Conservation (phyloP, 345 rosid species). For the Salix purpurea region DNA sequence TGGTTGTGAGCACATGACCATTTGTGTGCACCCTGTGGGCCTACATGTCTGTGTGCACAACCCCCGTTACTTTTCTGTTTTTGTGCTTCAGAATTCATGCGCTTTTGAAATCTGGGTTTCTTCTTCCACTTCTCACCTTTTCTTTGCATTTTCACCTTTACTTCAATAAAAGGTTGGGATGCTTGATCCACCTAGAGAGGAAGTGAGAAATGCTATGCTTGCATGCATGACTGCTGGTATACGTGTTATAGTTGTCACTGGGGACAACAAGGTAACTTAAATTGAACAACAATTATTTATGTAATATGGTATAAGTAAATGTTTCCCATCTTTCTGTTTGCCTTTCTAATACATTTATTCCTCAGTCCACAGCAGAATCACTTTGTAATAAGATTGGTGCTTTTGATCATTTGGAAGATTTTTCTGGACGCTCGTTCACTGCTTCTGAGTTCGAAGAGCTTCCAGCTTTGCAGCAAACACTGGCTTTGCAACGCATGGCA, state of each 20-base stretch:
- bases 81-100: background rate
- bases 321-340: slow-evolving; percentile 11
- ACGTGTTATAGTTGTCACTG: slow-evolving; percentile 98
- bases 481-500: slow-evolving; percentile 85
- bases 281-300: background rate
- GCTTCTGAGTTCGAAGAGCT: slow-evolving; percentile 96
- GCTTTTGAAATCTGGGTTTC: background rate
- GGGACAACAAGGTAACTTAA: slow-evolving; percentile 86
- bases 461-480: slow-evolving; percentile 78
- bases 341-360: slow-evolving; percentile 24
- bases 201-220: slow-evolving; percentile 92
- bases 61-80: background rate
- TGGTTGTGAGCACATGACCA: background rate
- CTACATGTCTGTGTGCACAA: background rate
- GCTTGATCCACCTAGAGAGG: slow-evolving; percentile 98
- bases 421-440: slow-evolving; percentile 76
- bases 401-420: slow-evolving; percentile 81
- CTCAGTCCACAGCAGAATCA: slow-evolving; percentile 97
- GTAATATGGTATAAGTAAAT: background rate
- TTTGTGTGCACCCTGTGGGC: background rate
- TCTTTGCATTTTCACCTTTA: background rate
- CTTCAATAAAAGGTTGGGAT: slow-evolving; percentile 74
- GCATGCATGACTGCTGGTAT: slow-evolving; percentile 98
- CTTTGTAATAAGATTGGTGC: slow-evolving; percentile 94
- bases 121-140: background rate